phyloP scores from a whole-genome alignment of 2,329 filamentous ascomycete genomes.

The Xylariales sp. region DNA sequence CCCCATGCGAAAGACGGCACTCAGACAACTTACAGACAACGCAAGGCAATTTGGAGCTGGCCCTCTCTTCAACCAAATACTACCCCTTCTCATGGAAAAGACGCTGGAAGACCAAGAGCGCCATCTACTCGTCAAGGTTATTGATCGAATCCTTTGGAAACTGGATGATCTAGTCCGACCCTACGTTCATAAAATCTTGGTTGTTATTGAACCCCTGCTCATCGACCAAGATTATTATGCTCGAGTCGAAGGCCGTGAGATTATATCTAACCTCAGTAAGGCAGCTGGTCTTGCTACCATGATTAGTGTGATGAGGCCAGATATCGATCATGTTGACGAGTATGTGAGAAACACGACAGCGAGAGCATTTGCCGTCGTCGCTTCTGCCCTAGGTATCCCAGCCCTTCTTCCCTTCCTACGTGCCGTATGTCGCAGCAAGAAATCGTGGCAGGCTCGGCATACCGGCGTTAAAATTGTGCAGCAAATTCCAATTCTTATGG shows the following conservation, averaged over 20 bases:
- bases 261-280: constrained; percentile 97
- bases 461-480: constrained; percentile 99
- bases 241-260: constrained; percentile 96
- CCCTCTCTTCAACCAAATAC: constrained; percentile 94
- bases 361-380: constrained; percentile 95
- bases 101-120: constrained; percentile 97
- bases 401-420: constrained; percentile 93
- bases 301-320: constrained; percentile 99
- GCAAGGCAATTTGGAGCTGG: constrained; percentile 95
- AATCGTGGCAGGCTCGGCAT: constrained; percentile 98
- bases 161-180: constrained; percentile 95
- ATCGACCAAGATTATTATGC: constrained; percentile 99
- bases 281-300: constrained; percentile 96
- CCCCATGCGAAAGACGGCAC: constrained; percentile 97
- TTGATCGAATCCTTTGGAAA: constrained; percentile 98
- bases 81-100: constrained; percentile 98
- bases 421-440: constrained; percentile 97
- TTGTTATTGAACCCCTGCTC: constrained; percentile 98
- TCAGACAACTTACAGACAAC: constrained; percentile 97
- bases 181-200: constrained; percentile 97
- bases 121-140: constrained; percentile 98
- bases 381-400: constrained; percentile 94
- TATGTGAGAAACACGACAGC: constrained; percentile 99
- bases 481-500: constrained; percentile 98
- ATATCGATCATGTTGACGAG: constrained; percentile 98